Percentiles rank a stretch among this genome's conserved stretches.
Conservation (phyloP, 768 basidiomycete genomes). For the Macrocybe gigantea region DNA sequence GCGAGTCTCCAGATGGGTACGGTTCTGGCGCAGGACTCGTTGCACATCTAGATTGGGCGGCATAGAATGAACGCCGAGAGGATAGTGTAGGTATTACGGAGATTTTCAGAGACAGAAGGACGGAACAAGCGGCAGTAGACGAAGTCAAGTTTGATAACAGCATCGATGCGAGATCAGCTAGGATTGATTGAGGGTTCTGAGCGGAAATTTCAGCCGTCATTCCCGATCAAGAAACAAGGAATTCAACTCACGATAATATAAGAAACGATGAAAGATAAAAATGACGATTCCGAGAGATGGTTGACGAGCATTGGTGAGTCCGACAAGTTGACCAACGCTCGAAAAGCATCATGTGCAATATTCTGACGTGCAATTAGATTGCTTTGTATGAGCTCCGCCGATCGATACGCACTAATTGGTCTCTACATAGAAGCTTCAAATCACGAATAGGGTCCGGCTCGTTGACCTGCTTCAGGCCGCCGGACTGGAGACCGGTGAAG, state of each 20-base stretch:
- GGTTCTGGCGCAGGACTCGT: slow-evolving; percentile 72
- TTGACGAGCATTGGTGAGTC: slow-evolving; percentile 69
- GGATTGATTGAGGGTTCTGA: slow-evolving; percentile 84
- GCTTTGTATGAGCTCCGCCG: background rate
- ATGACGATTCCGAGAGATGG: slow-evolving; percentile 63
- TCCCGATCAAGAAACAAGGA: background rate
- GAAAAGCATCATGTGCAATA: slow-evolving; percentile 91
- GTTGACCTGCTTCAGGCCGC: slow-evolving; percentile 51
- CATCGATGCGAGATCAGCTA: slow-evolving; percentile 97
- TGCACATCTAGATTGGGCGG: slow-evolving; percentile 75
- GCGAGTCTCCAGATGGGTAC: slow-evolving; percentile 50
- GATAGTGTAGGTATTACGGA: slow-evolving; percentile 47
- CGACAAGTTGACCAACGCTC: slow-evolving; percentile 89
- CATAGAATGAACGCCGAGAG: slow-evolving; percentile 54
- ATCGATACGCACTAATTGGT: slow-evolving; percentile 60
- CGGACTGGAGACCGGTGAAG: slow-evolving; percentile 51
- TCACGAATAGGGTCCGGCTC: slow-evolving; percentile 72
- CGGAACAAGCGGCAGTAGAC: slow-evolving; percentile 58
- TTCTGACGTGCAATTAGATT: slow-evolving; percentile 39
- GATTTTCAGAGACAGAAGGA: slow-evolving; percentile 61
- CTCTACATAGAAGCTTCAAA: slow-evolving; percentile 81
- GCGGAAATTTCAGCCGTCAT: slow-evolving; percentile 1
- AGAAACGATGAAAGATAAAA: slow-evolving; percentile 77
- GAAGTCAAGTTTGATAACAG: slow-evolving; percentile 90
- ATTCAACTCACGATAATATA: slow-evolving; percentile 76